Percentiles rank a stretch among this genome's conserved stretches.
These are phyloP conservation scores for Diaporthe sp. DNA, from an alignment of 2,329 filamentous ascomycete species.

Conservation along the genomic window DNA sequence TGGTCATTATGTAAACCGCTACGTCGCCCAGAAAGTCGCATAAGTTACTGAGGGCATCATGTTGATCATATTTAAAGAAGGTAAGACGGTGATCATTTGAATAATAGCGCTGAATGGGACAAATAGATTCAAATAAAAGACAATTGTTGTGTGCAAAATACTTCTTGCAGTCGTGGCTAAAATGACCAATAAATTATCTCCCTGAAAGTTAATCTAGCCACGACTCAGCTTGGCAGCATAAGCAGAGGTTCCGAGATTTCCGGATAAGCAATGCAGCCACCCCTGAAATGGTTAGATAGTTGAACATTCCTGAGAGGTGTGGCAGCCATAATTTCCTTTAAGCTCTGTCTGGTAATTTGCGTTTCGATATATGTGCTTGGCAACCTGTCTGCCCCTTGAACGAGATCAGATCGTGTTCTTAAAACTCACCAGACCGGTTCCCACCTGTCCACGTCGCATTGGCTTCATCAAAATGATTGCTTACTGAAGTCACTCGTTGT, in stretches of 20 bases:
- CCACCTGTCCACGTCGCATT: neutral
- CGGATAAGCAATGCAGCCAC: neutral
- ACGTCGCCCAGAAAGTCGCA: too few species aligned
- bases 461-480: neutral
- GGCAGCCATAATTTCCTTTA: slow-evolving; percentile 1
- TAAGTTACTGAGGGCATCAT: too few species aligned
- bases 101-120: too few species aligned
- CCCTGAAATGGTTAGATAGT: slow-evolving; percentile 3
- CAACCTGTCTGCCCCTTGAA: neutral
- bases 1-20: too few species aligned
- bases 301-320: neutral
- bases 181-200: too few species aligned
- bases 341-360: slow-evolving; percentile 4
- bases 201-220: neutral
- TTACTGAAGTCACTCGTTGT: neutral
- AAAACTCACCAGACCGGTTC: neutral
- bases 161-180: too few species aligned
- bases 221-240: neutral
- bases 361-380: neutral
- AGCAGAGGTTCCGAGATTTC: neutral
- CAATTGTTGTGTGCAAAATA: too few species aligned
- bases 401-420: neutral
- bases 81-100: too few species aligned
- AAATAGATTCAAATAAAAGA: too few species aligned
- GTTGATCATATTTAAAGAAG: too few species aligned